These are phyloP conservation scores for Ophiosphaerella herpotricha DNA, from an alignment of 2,329 filamentous ascomycete species.

Conservation along the genomic window DNA sequence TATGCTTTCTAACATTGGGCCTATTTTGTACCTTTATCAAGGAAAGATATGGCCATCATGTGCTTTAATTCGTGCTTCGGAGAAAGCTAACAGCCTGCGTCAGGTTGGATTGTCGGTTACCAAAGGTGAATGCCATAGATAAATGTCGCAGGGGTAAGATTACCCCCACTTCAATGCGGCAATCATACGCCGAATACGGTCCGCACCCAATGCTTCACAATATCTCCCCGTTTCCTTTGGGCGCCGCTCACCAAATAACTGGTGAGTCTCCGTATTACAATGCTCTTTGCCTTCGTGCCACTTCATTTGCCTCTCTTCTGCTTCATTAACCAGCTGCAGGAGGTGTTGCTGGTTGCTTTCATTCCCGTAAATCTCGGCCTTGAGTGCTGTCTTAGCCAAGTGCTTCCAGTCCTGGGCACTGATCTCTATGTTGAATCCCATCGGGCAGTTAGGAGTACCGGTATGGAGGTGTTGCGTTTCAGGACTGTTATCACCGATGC, in stretches of 20 bases:
- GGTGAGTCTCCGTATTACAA: slow-evolving; percentile 22
- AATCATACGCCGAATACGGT: slow-evolving; percentile 19
- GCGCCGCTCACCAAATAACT: slow-evolving; percentile 19
- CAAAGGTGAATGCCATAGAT: too few relatives aligned
- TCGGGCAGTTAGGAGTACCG: slow-evolving; percentile 48
- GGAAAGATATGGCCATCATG: too few relatives aligned
- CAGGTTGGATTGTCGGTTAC: too few relatives aligned
- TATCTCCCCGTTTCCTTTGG: slow-evolving; percentile 7
- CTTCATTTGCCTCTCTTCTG: slow-evolving; percentile 48
- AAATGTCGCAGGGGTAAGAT: background rate
- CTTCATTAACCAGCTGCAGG: slow-evolving; percentile 41
- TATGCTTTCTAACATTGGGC: too few relatives aligned
- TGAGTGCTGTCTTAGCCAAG: slow-evolving; percentile 52
- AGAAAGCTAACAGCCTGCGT: too few relatives aligned
- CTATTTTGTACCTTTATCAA: too few relatives aligned
- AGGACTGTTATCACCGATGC: slow-evolving; percentile 50
- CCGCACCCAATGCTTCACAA: slow-evolving; percentile 21
- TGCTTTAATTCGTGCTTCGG: too few relatives aligned
- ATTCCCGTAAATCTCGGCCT: slow-evolving; percentile 49
- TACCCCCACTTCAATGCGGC: slow-evolving; percentile 19
- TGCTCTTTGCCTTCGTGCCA: slow-evolving; percentile 44
- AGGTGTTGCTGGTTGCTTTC: slow-evolving; percentile 37
- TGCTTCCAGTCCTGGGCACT: slow-evolving; percentile 50
- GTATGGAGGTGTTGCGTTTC: slow-evolving; percentile 50
- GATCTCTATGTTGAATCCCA: slow-evolving; percentile 52